These are phyloP conservation scores for Gnomoniopsis sp. DNA, from an alignment of 2,329 filamentous ascomycete species.

Conservation along the genomic window DNA sequence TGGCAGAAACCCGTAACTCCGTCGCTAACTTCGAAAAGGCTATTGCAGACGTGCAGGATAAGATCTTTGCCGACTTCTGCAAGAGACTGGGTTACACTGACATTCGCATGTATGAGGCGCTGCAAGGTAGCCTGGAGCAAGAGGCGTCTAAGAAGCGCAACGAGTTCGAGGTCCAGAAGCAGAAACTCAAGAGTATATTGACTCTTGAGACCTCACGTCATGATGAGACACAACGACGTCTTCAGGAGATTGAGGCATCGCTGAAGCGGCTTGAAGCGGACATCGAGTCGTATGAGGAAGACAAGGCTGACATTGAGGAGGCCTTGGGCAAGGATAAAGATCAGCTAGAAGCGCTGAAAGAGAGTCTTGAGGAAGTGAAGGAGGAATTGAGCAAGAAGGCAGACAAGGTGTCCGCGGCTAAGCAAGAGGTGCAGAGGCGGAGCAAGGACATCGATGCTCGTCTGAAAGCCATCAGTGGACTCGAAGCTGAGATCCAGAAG, in stretches of 20 bases:
- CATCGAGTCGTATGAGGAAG: slow-evolving; percentile 65
- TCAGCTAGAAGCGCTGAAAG: slow-evolving; percentile 72
- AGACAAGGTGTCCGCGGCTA: slow-evolving; percentile 74
- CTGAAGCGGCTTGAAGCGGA: slow-evolving; percentile 65
- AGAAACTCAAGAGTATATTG: slow-evolving; percentile 63
- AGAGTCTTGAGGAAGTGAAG: slow-evolving; percentile 67
- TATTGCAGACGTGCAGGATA: slow-evolving; percentile 80
- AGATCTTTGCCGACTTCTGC: slow-evolving; percentile 84
- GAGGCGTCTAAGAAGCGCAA: slow-evolving; percentile 84
- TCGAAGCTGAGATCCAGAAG: slow-evolving; percentile 85
- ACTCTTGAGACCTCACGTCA: slow-evolving; percentile 54
- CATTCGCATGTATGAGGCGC: slow-evolving; percentile 89
- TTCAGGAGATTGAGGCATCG: slow-evolving; percentile 64
- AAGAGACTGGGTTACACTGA: slow-evolving; percentile 79
- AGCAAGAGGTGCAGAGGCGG: slow-evolving; percentile 76
- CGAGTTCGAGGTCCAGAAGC: slow-evolving; percentile 81
- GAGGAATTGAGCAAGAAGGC: slow-evolving; percentile 65
- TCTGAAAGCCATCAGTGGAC: slow-evolving; percentile 68
- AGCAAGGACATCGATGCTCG: slow-evolving; percentile 75
- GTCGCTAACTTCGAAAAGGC: slow-evolving; percentile 55
- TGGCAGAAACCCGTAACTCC: slow-evolving; percentile 54
- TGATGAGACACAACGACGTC: slow-evolving; percentile 61
- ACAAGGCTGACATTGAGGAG: slow-evolving; percentile 73
- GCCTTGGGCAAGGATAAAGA: slow-evolving; percentile 70
- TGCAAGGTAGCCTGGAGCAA: slow-evolving; percentile 88